A percentile compares a stretch with the other conserved stretches of the same genome.
phyloP scores from a whole-genome alignment of 2,329 filamentous ascomycete species.

The Cladosporium sphaerospermum region DNA sequence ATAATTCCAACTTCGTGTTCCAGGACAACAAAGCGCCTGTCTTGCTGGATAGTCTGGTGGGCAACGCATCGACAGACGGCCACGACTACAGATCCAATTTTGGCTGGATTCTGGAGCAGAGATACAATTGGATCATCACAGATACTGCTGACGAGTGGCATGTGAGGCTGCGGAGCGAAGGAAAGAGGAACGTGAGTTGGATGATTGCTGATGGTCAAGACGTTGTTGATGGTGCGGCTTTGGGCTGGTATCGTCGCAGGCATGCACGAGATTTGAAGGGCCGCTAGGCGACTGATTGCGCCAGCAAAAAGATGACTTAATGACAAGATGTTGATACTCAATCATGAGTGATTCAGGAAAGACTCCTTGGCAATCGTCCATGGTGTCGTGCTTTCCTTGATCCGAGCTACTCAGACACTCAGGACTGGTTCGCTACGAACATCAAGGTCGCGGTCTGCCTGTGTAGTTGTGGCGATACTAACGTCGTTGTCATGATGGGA shows the following conservation, averaged over 20 bases:
- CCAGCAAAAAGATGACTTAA: no score
- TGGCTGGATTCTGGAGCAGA: conserved; percentile 16
- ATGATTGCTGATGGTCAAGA: conserved; percentile 15
- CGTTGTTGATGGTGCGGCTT: neutral
- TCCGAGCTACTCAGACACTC: no score
- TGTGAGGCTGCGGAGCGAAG: conserved; percentile 13
- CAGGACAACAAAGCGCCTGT: conserved; percentile 11
- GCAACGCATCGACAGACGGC: conserved; percentile 12
- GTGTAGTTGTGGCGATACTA: no score
- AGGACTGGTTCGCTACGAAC: no score
- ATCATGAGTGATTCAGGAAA: no score
- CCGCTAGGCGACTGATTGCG: no score
- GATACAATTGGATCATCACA: conserved; percentile 18
- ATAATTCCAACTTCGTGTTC: conserved; percentile 12
- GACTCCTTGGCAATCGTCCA: no score
- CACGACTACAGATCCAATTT: conserved; percentile 18
- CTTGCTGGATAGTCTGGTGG: conserved; percentile 13
- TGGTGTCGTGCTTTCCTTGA: no score
- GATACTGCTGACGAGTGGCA: conserved; percentile 19
- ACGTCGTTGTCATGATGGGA: no score
- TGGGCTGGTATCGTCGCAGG: conserved; percentile 1
- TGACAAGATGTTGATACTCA: no score
- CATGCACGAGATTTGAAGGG: neutral
- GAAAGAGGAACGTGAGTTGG: conserved; percentile 15
- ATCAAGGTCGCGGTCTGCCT: no score